Evolutionary conservation across 148 eudicot species (phyloP).

Genomic region (Limonium bicolor): DNA sequence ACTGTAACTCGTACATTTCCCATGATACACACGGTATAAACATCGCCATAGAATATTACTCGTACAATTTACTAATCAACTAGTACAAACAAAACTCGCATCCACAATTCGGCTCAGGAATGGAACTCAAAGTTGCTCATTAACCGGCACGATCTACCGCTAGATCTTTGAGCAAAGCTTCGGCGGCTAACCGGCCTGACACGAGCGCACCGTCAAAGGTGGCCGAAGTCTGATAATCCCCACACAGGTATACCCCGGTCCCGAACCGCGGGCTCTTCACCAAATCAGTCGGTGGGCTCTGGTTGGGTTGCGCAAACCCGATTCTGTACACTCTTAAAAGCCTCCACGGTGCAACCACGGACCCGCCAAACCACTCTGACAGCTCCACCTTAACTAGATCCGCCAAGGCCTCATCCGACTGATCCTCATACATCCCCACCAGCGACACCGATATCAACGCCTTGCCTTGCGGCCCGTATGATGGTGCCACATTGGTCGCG

Average conservation of each 20-base stretch:
- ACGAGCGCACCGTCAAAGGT: slow-evolving; percentile 98
- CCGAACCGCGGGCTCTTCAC: slow-evolving; percentile 42
- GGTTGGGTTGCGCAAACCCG: slow-evolving; percentile 80
- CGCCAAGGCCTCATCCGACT: slow-evolving; percentile 38
- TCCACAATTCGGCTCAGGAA: too few relatives aligned
- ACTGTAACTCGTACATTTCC: too few relatives aligned
- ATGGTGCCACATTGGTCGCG: slow-evolving; percentile 68
- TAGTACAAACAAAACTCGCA: too few relatives aligned
- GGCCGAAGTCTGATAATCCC: slow-evolving; percentile 80
- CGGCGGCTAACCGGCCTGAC: slow-evolving; percentile 72
- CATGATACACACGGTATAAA: too few relatives aligned
- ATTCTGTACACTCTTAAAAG: slow-evolving; percentile 65
- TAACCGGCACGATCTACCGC: too few relatives aligned
- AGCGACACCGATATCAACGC: slow-evolving; percentile 67
- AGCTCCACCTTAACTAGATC: slow-evolving; percentile 45
- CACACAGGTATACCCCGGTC: slow-evolving; percentile 63
- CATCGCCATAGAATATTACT: too few relatives aligned
- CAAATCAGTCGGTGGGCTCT: slow-evolving; percentile 75
- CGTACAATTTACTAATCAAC: too few relatives aligned
- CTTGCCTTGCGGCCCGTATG: slow-evolving; percentile 67
- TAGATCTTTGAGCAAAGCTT: slow-evolving; percentile 57
- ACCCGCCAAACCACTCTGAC: slow-evolving; percentile 64
- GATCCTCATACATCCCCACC: slow-evolving; percentile 50
- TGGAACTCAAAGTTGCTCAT: too few relatives aligned
- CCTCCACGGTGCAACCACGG: slow-evolving; percentile 46